A percentile compares a stretch with the other conserved stretches of the same genome.
phyloP scores from a whole-genome alignment of 345 rosid species.

The Durio zibethinus region DNA sequence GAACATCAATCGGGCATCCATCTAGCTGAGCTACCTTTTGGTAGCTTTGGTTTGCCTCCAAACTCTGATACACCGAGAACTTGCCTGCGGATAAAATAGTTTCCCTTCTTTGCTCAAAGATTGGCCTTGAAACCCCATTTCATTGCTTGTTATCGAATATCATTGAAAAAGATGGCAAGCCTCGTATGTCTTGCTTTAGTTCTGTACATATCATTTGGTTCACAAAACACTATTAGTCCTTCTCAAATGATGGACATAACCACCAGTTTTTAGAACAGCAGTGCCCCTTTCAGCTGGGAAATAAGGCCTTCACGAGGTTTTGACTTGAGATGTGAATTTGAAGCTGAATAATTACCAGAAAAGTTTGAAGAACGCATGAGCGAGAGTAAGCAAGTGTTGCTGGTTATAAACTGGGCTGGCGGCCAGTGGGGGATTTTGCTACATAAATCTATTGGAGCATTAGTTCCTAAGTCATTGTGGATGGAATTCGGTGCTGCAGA shows the following conservation, averaged over 20 bases:
- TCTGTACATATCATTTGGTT: conserved; percentile 44
- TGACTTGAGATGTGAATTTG: conserved; percentile 32
- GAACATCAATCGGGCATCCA: not conserved
- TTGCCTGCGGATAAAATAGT: conserved; percentile 21
- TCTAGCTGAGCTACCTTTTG: conserved; percentile 32
- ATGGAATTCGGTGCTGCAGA: conserved; percentile 50
- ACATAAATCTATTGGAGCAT: conserved; percentile 37
- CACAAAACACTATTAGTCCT: conserved; percentile 38
- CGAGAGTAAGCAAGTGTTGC: conserved; percentile 20
- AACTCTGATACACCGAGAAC: conserved; percentile 35
- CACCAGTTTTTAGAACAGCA: conserved; percentile 32
- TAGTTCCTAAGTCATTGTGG: conserved; percentile 53
- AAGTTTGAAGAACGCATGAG: conserved; percentile 31
- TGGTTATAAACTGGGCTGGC: conserved; percentile 45
- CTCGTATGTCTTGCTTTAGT: conserved; percentile 32
- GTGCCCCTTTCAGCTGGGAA: conserved; percentile 42
- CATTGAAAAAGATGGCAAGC: conserved; percentile 19
- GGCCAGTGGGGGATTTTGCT: conserved; percentile 45
- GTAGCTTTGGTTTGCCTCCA: conserved; percentile 34
- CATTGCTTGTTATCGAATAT: conserved; percentile 20
- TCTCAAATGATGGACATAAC: conserved; percentile 47
- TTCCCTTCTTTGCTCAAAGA: conserved; percentile 7
- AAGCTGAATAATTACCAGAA: conserved; percentile 43
- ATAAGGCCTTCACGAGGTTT: conserved; percentile 42
- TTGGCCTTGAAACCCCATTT: conserved; percentile 25